Conservation (phyloP, 2,329 filamentous ascomycete genomes). For the Phaeosphaeriaceae sp. region DNA sequence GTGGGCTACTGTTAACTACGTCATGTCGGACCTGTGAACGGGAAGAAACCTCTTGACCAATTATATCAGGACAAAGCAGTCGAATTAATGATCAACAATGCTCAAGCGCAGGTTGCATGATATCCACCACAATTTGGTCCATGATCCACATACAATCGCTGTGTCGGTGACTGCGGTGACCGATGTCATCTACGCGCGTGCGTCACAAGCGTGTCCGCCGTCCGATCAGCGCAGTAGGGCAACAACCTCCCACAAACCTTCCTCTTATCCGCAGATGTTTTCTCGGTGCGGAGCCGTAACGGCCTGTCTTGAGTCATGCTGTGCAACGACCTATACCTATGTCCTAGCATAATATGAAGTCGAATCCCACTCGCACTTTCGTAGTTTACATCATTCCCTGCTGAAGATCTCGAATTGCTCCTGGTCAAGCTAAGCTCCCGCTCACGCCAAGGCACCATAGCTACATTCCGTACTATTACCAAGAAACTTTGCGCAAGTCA, state of each 20-base stretch:
- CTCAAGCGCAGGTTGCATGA: not conserved
- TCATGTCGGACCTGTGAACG: not conserved
- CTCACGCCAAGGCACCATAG: conserved; percentile 2
- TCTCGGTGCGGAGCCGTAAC: conserved; percentile 1
- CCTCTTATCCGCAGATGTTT: not conserved
- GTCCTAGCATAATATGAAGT: not conserved
- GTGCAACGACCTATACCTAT: not conserved
- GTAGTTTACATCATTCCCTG: not conserved
- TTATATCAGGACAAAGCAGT: not conserved
- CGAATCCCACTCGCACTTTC: not conserved
- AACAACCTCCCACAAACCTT: not conserved
- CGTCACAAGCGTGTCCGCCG: not conserved
- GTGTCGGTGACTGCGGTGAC: not conserved
- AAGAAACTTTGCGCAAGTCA: conserved; percentile 11
- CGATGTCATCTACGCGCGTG: not conserved
- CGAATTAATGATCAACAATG: not conserved
- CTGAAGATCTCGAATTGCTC: not conserved
- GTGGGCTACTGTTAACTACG: not conserved
- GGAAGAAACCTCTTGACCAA: too few species aligned
- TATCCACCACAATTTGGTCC: not conserved
- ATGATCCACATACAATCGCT: not conserved
- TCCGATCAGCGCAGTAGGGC: not conserved
- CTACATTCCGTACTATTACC: conserved; percentile 1
- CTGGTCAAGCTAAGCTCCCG: not conserved
- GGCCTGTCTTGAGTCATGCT: not conserved